These are phyloP conservation scores for Umbellularia californica DNA, from an alignment of 164 flowering plant species.

Conservation along the genomic window DNA sequence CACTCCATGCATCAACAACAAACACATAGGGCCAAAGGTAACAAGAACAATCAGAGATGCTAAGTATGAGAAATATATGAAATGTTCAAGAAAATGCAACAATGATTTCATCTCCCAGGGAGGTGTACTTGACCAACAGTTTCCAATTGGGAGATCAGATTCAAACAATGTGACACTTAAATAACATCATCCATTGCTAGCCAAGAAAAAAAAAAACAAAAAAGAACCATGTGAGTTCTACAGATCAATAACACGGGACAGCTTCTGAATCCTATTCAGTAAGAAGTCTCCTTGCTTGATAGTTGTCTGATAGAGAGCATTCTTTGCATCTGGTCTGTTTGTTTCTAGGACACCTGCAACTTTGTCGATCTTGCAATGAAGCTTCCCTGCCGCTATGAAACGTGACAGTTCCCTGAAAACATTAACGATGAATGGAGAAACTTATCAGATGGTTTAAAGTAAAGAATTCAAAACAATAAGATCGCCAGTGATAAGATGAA, in stretches of 20 bases:
- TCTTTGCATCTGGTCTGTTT: constrained; percentile 93
- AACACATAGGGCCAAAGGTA: too few species aligned
- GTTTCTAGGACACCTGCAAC: constrained; percentile 99
- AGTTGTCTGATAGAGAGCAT: constrained; percentile 93
- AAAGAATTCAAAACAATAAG: neutral
- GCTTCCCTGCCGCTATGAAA: constrained; percentile 94
- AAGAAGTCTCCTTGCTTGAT: constrained; percentile 97
- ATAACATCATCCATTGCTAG: neutral
- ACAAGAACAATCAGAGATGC: too few species aligned
- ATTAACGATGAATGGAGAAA: neutral
- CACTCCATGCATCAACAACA: too few species aligned
- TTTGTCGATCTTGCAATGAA: constrained; percentile 97
- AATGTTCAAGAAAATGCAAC: too few species aligned
- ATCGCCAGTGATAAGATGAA: neutral
- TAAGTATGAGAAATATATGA: too few species aligned
- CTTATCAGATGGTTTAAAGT: neutral
- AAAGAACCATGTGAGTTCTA: constrained; percentile 18
- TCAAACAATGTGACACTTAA: neutral
- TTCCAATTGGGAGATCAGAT: neutral
- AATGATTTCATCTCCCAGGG: too few species aligned
- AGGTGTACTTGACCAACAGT: neutral
- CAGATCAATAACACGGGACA: constrained; percentile 93
- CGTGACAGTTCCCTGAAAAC: constrained; percentile 84
- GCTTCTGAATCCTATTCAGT: constrained; percentile 86
- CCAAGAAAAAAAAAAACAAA: neutral